These are phyloP conservation scores for Aquanectria penicillioides DNA, from an alignment of 2,329 filamentous ascomycete genomes.

Conservation along the genomic window DNA sequence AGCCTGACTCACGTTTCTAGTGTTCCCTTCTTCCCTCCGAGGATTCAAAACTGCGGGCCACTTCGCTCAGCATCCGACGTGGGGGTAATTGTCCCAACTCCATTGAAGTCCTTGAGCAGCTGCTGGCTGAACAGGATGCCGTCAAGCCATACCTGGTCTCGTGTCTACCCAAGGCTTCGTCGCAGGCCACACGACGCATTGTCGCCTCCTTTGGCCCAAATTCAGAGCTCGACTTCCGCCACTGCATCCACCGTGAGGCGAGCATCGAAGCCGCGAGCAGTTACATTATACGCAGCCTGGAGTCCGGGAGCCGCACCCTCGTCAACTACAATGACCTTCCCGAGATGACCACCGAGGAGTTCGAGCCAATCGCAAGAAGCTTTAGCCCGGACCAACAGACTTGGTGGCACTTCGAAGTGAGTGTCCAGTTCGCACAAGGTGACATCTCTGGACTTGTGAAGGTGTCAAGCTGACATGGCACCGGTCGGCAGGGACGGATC, in stretches of 20 bases:
- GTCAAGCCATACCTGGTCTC: constrained; percentile 57
- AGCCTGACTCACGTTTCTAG: constrained; percentile 50
- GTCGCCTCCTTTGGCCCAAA: constrained; percentile 60
- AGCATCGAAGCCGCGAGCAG: constrained; percentile 70
- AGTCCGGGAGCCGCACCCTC: constrained; percentile 71
- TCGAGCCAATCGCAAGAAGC: constrained; percentile 54
- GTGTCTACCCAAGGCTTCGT: constrained; percentile 62
- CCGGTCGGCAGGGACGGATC: constrained; percentile 65
- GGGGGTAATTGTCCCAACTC: constrained; percentile 80
- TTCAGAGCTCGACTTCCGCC: constrained; percentile 57
- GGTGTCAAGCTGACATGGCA: constrained; percentile 27
- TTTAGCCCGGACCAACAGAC: constrained; percentile 50
- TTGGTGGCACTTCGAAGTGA: constrained; percentile 80
- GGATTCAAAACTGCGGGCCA: constrained; percentile 78
- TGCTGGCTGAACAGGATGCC: constrained; percentile 50
- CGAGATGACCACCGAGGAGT: constrained; percentile 74
- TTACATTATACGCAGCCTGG: constrained; percentile 72
- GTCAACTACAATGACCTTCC: constrained; percentile 75
- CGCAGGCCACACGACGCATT: constrained; percentile 63
- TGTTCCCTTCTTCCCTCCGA: constrained; percentile 74
- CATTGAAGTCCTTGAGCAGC: constrained; percentile 75
- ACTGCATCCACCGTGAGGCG: constrained; percentile 68
- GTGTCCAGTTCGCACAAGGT: constrained; percentile 23
- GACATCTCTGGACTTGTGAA: neutral
- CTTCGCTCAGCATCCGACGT: constrained; percentile 65